Percentiles rank a stretch among this genome's conserved stretches.
phyloP scores from a whole-genome alignment of 2,329 filamentous ascomycete genomes.

The Ampelomyces quisqualis region DNA sequence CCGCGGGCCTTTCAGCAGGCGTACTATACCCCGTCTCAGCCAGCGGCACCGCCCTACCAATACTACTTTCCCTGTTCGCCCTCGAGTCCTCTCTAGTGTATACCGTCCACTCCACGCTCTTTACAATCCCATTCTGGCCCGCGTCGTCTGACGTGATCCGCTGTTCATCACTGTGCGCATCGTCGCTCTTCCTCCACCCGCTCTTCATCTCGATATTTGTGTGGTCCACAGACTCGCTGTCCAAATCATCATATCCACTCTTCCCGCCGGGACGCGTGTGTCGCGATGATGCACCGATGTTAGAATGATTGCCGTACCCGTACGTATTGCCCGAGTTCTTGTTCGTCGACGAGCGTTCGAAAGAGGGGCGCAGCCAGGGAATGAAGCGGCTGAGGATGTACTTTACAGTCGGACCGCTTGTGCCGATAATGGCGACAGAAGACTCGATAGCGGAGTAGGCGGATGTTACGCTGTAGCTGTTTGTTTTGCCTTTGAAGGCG shows the following conservation, averaged over 20 bases:
- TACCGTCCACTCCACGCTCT: constrained; percentile 26
- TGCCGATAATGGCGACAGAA: constrained; percentile 18
- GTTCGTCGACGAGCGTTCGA: constrained; percentile 8
- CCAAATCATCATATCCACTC: constrained; percentile 18
- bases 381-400: constrained; percentile 17
- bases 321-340: constrained; percentile 11
- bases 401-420: constrained; percentile 17
- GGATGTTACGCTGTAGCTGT: constrained; percentile 16
- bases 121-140: constrained; percentile 15
- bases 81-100: constrained; percentile 3
- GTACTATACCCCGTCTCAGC: not conserved
- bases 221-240: constrained; percentile 6
- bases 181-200: constrained; percentile 14
- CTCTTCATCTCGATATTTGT: constrained; percentile 22
- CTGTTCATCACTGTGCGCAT: constrained; percentile 24
- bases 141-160: constrained; percentile 7
- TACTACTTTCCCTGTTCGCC: not conserved
- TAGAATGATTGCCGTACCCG: constrained; percentile 7
- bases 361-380: constrained; percentile 14
- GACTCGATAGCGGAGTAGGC: constrained; percentile 20
- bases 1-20: constrained; percentile 5
- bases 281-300: not conserved
- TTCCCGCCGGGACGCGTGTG: constrained; percentile 3
- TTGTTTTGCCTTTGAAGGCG: constrained; percentile 16
- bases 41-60: constrained; percentile 1